Evolutionary conservation across 2,329 filamentous ascomycete genomes (phyloP), one percentile per base, ranked within the genome.

Genomic region (Ceratocystis papillata): DNA sequence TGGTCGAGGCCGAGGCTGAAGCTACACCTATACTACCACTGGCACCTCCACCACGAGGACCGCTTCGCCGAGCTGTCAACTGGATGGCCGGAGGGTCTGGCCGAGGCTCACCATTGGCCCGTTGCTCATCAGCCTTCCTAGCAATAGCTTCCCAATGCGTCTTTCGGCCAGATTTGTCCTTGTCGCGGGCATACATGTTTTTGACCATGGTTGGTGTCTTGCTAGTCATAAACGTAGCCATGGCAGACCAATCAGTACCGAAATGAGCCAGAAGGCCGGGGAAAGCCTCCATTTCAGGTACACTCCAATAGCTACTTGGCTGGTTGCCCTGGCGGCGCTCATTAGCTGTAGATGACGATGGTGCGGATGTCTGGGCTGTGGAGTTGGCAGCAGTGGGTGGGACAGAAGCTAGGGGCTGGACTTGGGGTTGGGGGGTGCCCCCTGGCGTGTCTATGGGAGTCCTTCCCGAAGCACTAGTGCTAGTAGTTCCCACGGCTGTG

Each of bases 161-260:
- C 2, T 76, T 74, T 20, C 22, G 30, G 70, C 83, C 83, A 20
- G 77, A 76, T 68, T 80, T 78, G 69, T 87, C 84, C 71, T 84
- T 83, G 70, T 86, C 82, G 3, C 85, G 80, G 28, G 81, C 79
- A 70, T 83, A 88, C 71, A 86, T 87, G 71, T 88, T 88, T 71
- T 87, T 87, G 28, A 87, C 89, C 89, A 94, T 94, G n/a, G 88
- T 88, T 66, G 87, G 82, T 20, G 89, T 93, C 76, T 93, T 93
- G 3, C 88, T 90, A 62, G 87, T 86, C 87, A 94, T 91, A 71
- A 90, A 85, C 63, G 80, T 80, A 50, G 89, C 87, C 74, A 93
- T 93, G 3, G 82, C 83, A 62, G 78, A 78, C 83, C 88, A 94
- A 73, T 94, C 88, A 17, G 87, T 90, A 67, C 89, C 89, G 76